Evolutionary conservation across 139 green algal genomes (phyloP).

Genomic region (Yamagishiella unicocca): DNA sequence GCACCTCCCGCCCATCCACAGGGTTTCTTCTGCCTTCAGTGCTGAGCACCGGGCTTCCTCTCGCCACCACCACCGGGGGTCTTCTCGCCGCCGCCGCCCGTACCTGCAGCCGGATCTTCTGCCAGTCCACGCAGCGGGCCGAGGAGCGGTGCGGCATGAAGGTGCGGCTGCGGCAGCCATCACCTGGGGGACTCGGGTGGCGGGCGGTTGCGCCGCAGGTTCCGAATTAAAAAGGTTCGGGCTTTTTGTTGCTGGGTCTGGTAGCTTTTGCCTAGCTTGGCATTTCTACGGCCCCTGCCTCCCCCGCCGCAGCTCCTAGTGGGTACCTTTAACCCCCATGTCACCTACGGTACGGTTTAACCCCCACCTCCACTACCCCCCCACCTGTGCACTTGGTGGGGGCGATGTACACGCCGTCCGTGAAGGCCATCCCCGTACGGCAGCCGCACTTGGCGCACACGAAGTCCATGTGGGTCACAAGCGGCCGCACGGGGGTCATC

Average conservation of each 20-base stretch:
- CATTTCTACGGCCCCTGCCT: too few species aligned
- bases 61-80: background rate
- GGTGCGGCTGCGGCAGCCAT: conserved; percentile 78
- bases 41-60: too few species aligned
- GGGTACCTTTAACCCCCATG: too few species aligned
- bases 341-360: too few species aligned
- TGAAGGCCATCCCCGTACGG: background rate
- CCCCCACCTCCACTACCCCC: conserved; percentile 1
- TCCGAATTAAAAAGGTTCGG: background rate
- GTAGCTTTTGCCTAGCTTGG: too few species aligned
- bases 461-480: conserved; percentile 82
- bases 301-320: background rate
- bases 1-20: too few species aligned
- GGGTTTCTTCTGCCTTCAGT: too few species aligned
- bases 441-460: conserved; percentile 83
- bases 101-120: conserved; percentile 81
- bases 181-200: conserved; percentile 44
- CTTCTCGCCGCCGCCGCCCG: background rate
- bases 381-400: conserved; percentile 73
- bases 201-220: too few species aligned
- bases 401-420: conserved; percentile 69
- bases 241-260: too few species aligned
- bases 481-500: conserved; percentile 71
- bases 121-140: conserved; percentile 82
- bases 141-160: conserved; percentile 70